Evolutionary conservation across 1,284 basidiomycete species (phyloP).

Genomic region (Stereum hirsutum): DNA sequence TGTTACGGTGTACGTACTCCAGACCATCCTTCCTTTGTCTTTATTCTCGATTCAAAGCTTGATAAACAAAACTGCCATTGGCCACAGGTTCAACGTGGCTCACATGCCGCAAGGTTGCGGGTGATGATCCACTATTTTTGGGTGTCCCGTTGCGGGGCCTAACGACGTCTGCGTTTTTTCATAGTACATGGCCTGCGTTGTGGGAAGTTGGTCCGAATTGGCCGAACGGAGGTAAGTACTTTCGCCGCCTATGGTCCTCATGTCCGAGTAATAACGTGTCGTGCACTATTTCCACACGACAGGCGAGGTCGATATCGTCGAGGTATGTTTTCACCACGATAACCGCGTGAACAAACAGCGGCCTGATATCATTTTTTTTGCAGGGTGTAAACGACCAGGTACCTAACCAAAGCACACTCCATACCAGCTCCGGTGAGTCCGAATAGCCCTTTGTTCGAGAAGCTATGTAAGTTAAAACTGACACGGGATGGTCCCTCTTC

Average conservation of each 20-base stretch:
- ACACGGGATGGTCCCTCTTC: too few relatives aligned
- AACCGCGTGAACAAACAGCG: too few relatives aligned
- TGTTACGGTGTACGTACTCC: constrained; percentile 42
- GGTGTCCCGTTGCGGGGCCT: constrained; percentile 3
- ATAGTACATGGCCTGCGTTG: constrained; percentile 28
- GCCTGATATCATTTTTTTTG: too few relatives aligned
- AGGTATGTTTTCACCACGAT: too few relatives aligned
- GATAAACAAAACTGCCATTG: too few relatives aligned
- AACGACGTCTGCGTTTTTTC: neutral
- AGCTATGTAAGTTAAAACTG: too few relatives aligned
- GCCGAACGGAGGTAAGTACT: constrained; percentile 20
- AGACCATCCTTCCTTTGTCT: neutral
- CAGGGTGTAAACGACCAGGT: constrained; percentile 51
- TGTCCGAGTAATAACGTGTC: too few relatives aligned
- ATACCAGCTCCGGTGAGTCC: constrained; percentile 45
- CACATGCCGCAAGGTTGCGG: constrained; percentile 59
- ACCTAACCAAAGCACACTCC: constrained; percentile 52
- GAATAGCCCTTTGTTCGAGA: too few relatives aligned
- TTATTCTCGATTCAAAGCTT: neutral
- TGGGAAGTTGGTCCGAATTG: constrained; percentile 27
- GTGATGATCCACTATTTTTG: constrained; percentile 26
- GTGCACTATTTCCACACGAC: too few relatives aligned
- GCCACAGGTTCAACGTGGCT: constrained; percentile 41
- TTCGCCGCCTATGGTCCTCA: constrained; percentile 14
- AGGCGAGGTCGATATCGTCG: constrained; percentile 65